These are phyloP conservation scores for Microdochium trichocladiopsis DNA, from an alignment of 2,329 filamentous ascomycete species.

Conservation along the genomic window DNA sequence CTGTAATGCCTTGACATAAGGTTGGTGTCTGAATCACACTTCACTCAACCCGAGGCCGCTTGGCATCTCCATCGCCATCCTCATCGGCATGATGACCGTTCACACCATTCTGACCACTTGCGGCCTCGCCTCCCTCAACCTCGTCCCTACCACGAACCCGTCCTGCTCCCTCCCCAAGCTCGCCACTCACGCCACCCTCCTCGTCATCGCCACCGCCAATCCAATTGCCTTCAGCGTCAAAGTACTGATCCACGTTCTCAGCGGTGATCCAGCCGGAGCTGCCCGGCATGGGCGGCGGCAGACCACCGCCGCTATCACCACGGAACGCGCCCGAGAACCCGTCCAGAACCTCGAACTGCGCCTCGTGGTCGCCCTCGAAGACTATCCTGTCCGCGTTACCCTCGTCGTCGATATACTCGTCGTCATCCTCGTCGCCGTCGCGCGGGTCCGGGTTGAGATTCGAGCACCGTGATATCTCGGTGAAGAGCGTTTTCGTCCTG, in stretches of 20 bases:
- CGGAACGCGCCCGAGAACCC: slow-evolving; percentile 49
- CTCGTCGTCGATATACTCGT: slow-evolving; percentile 33
- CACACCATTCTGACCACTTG: slow-evolving; percentile 16
- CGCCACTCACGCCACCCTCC: slow-evolving; percentile 34
- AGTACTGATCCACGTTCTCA: slow-evolving; percentile 80
- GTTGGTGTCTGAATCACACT: background rate
- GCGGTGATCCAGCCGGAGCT: slow-evolving; percentile 83
- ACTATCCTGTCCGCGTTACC: slow-evolving; percentile 43
- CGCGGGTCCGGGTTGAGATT: slow-evolving; percentile 68
- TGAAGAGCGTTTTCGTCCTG: slow-evolving; percentile 47
- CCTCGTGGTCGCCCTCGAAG: slow-evolving; percentile 49
- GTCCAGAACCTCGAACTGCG: slow-evolving; percentile 46
- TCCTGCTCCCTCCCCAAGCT: slow-evolving; percentile 58
- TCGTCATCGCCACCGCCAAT: slow-evolving; percentile 32
- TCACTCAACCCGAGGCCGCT: slow-evolving; percentile 22
- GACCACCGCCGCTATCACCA: slow-evolving; percentile 37
- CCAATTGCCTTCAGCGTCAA: slow-evolving; percentile 77
- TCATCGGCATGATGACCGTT: slow-evolving; percentile 31
- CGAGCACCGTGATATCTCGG: slow-evolving; percentile 66
- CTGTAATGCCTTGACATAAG: background rate
- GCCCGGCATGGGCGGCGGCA: slow-evolving; percentile 64
- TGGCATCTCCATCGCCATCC: slow-evolving; percentile 20
- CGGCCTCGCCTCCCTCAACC: slow-evolving; percentile 31
- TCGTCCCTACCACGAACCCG: slow-evolving; percentile 48
- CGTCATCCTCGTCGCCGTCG: slow-evolving; percentile 50